Evolutionary conservation across 2,329 filamentous ascomycete genomes (phyloP), one percentile per base, ranked within the genome.

Genomic region (Ceratocystiopsis minuta): DNA sequence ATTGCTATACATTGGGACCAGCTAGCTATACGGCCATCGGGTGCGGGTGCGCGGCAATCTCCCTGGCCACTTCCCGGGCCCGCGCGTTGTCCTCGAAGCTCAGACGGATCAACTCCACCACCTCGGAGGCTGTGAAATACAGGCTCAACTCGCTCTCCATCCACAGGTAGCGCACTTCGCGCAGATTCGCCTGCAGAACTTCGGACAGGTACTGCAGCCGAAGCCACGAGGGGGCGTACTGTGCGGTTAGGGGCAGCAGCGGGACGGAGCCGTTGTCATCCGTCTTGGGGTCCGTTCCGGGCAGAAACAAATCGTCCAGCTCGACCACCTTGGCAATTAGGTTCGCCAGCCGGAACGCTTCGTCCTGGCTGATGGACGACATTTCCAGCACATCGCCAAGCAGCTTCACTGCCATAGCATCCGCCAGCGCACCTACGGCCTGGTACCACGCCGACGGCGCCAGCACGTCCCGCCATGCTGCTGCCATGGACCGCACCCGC

Each of bases 111-210:
- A 80, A 54, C 46, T 80, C 74, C 32, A 78, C 57, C 14, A 78
- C 71, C 58, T 79, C 75, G 5, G 67, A 66, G 9, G 61, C 64
- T 0, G 68, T 64, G 50, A 78, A 79, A 54, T 78, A 75, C 34
- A 78, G 54, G 47, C 73, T 76, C 36, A 80, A 59, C 54, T 78
- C 74, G 55, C 73, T 75, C 47, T 80, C 74, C 51, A 70, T 65
- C 75, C 75, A 80, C 34, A 80, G 55, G 47, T 64, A 78, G 44
- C 63, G 65, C 43, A 80, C 69, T 47, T 79, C 75, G 47, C 68
- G 69, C 41, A 79, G 60, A 51, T 79, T 78, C 49, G 73, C 77
- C 59, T 80, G 75, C 48, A 80, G 60, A 24, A 79, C 68, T 54
- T 79, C 70, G 47, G 68, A 69, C 16, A 80, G 60, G 50, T 72